phyloP scores from a whole-genome alignment of 1,284 basidiomycete genomes.

The Trametes pubescens region DNA sequence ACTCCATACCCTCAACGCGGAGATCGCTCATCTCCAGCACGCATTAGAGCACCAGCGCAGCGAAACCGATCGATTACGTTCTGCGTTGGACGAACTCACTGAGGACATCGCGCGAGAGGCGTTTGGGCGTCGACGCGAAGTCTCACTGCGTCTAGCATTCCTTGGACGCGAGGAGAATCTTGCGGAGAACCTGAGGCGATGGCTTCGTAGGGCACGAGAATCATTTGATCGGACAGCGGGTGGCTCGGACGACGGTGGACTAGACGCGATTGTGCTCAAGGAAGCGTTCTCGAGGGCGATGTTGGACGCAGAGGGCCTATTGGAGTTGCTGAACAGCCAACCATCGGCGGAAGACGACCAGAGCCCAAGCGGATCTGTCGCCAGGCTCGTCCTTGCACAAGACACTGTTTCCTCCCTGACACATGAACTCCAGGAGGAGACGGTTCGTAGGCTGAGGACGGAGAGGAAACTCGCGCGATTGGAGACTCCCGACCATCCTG shows the following conservation, averaged over 20 bases:
- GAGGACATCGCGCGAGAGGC: slow-evolving; percentile 78
- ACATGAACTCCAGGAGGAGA: slow-evolving; percentile 73
- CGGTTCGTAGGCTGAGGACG: slow-evolving; percentile 61
- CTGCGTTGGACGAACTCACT: slow-evolving; percentile 75
- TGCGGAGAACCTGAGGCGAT: slow-evolving; percentile 61
- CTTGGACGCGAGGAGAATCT: slow-evolving; percentile 74
- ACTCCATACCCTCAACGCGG: slow-evolving; percentile 59
- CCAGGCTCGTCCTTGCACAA: slow-evolving; percentile 67
- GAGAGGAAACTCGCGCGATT: slow-evolving; percentile 47
- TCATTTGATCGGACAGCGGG: slow-evolving; percentile 38
- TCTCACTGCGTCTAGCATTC: slow-evolving; percentile 72
- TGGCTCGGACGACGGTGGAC: slow-evolving; percentile 26
- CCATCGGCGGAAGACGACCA: slow-evolving; percentile 32
- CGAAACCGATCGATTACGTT: slow-evolving; percentile 60
- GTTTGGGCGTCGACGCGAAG: slow-evolving; percentile 79
- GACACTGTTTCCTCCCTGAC: slow-evolving; percentile 66
- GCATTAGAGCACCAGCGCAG: slow-evolving; percentile 52
- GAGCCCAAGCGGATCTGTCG: slow-evolving; percentile 45
- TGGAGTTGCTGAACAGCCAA: slow-evolving; percentile 54
- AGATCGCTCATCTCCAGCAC: slow-evolving; percentile 54
- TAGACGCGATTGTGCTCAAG: slow-evolving; percentile 28
- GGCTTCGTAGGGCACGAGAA: slow-evolving; percentile 62
- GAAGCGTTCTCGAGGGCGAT: slow-evolving; percentile 51
- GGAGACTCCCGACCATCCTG: slow-evolving; percentile 20
- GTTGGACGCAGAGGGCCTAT: slow-evolving; percentile 57